These are phyloP conservation scores for Gliomastix tumulicola DNA, from an alignment of 2,329 filamentous ascomycete genomes.

Conservation along the genomic window DNA sequence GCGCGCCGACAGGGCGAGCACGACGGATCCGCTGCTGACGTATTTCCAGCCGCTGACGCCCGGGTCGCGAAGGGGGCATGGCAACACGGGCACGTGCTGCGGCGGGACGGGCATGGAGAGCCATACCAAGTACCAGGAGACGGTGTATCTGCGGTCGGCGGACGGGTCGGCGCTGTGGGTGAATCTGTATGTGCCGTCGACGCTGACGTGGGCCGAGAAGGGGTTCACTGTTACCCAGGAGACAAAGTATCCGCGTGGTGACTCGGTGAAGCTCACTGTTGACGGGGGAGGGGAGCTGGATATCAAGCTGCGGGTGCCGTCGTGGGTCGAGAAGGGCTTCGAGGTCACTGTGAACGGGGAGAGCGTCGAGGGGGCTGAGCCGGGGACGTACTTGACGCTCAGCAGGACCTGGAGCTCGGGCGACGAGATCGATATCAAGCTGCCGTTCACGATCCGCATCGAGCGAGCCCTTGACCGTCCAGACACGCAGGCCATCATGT, in stretches of 20 bases:
- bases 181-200: conserved; percentile 21
- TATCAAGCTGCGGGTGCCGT: conserved; percentile 20
- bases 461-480: conserved; percentile 21
- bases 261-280: conserved; percentile 16
- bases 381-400: conserved; percentile 18
- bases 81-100: conserved; percentile 23
- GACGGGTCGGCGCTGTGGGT: conserved; percentile 21
- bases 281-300: conserved; percentile 16
- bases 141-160: conserved; percentile 21
- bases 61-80: conserved; percentile 15
- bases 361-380: conserved; percentile 5
- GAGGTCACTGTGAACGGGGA: conserved; percentile 17
- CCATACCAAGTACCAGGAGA: conserved; percentile 25
- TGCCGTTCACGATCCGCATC: conserved; percentile 19
- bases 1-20: conserved; percentile 14
- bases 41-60: conserved; percentile 22
- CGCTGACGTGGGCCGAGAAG: conserved; percentile 17
- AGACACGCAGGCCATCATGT: conserved; percentile 21
- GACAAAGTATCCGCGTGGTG: conserved; percentile 17
- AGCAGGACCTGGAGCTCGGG: conserved; percentile 17
- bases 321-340: conserved; percentile 17
- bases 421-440: conserved; percentile 17
- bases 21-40: conserved; percentile 16
- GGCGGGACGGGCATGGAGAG: conserved; percentile 22
- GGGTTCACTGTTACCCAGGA: conserved; percentile 18